Evolutionary conservation across 306 rosid genomes (phyloP), one percentile per base, ranked within the genome.

Genomic region (Quercus engelmannii): DNA sequence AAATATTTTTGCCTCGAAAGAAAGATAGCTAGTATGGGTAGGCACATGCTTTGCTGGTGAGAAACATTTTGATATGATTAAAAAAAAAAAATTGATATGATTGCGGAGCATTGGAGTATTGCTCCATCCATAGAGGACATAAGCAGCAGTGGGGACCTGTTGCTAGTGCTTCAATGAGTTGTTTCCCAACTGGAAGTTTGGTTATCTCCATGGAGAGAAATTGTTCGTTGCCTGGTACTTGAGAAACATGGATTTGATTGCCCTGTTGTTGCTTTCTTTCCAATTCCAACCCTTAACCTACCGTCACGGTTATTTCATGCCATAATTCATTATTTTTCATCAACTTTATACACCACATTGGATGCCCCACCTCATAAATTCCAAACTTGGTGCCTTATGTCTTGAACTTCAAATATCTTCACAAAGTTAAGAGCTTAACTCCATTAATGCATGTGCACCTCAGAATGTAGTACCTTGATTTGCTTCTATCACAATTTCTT

Each of bases 231-330:
- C 76, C 79, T 70, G 64, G 84, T 80, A 78, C 84, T 87, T 80
- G 74, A 52, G 82, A 86, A 93, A 88, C 97, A 89, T 68, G 88
- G 91, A 91, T 91, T 91, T 90, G 97, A 89, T 89, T 75, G 89
- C 69, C 79, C 5, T 41, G 46, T 91, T 91, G 93, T 88, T 86
- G 74, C 14, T 80, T 87, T 86, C 83, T 83, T 82, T 80, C 59
- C 46, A 8, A 41, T 43, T 72, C 64, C 54, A 9, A 69, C 79
- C 73, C 54, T 74, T 76, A 56, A 52, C 71, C 71, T 33, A 31
- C 6, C 25, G 72, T 49, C 41, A 38, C 70, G 9, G 4, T 5
- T 14, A 15, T 33, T 19, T 35, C 26, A 23, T n/a, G 17, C 69
- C 49, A 63, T 73, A 25, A 73, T 75, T 83, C 71, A 63, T 62